Conservation (phyloP, 805 yeast genomes). For the Saturnispora diversa region DNA sequence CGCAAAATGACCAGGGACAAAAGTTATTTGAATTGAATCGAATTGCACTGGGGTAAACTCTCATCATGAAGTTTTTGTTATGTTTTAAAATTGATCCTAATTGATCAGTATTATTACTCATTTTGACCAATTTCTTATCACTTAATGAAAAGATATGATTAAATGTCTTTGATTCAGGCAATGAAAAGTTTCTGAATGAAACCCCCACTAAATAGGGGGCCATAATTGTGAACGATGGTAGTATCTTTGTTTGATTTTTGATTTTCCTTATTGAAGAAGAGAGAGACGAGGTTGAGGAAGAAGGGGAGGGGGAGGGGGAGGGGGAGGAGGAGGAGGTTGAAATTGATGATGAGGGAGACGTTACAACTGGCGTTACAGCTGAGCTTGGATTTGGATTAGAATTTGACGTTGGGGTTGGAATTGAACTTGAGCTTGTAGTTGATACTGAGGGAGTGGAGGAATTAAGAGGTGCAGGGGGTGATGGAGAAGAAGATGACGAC, state of each 20-base stretch:
- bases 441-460: slow-evolving; percentile 15
- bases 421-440: too few relatives aligned
- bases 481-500: slow-evolving; percentile 29
- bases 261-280: slow-evolving; percentile 20
- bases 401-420: too few relatives aligned
- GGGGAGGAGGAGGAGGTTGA: slow-evolving; percentile 27
- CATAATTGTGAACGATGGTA: slow-evolving; percentile 43
- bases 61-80: slow-evolving; percentile 63
- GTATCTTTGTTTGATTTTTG: slow-evolving; percentile 19
- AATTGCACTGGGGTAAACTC: slow-evolving; percentile 80
- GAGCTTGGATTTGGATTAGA: too few relatives aligned
- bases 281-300: slow-evolving; percentile 5
- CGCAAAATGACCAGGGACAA: slow-evolving; percentile 75
- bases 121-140: slow-evolving; percentile 57
- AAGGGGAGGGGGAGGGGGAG: slow-evolving; percentile 4
- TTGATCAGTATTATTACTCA: slow-evolving; percentile 56
- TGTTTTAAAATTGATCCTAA: slow-evolving; percentile 59
- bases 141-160: slow-evolving; percentile 85
- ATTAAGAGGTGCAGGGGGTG: too few relatives aligned
- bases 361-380: background rate
- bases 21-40: slow-evolving; percentile 76
- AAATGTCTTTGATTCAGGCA: slow-evolving; percentile 73
- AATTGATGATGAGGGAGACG: background rate
- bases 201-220: slow-evolving; percentile 71
- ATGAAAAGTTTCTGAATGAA: slow-evolving; percentile 72